These are phyloP conservation scores for Penicillium parvum DNA, from an alignment of 495 filamentous ascomycete species.

Conservation along the genomic window DNA sequence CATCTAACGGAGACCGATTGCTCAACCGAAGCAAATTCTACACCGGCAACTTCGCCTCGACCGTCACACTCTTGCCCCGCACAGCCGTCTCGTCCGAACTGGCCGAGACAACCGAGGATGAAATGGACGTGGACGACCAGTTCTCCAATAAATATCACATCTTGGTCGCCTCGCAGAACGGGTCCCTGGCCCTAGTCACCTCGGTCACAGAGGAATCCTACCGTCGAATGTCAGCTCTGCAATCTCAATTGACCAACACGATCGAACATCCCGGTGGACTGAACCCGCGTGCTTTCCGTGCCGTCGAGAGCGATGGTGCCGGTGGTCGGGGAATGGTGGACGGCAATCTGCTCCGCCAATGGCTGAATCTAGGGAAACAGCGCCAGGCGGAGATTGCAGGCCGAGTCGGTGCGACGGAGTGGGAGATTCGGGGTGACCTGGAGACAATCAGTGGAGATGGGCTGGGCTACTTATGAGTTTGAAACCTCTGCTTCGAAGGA, in stretches of 20 bases:
- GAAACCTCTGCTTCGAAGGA: not conserved
- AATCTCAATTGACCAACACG: constrained; percentile 69
- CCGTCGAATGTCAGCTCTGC: constrained; percentile 75
- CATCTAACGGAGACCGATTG: constrained; percentile 80
- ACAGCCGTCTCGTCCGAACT: constrained; percentile 46
- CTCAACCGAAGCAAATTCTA: constrained; percentile 85
- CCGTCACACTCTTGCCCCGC: constrained; percentile 70
- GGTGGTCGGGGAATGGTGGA: constrained; percentile 59
- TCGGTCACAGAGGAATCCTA: constrained; percentile 76
- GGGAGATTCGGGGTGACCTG: constrained; percentile 55
- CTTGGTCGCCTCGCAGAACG: constrained; percentile 67
- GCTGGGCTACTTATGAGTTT: constrained; percentile 44
- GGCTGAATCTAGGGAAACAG: constrained; percentile 65
- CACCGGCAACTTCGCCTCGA: constrained; percentile 69
- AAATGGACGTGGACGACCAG: constrained; percentile 36
- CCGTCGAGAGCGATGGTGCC: constrained; percentile 45
- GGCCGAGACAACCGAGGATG: constrained; percentile 28
- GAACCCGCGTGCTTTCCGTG: constrained; percentile 75
- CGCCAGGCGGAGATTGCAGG: constrained; percentile 65
- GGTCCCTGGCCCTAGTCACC: constrained; percentile 70
- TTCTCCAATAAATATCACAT: constrained; percentile 49
- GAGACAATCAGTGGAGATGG: constrained; percentile 59
- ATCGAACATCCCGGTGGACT: constrained; percentile 73
- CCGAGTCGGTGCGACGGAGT: constrained; percentile 55
- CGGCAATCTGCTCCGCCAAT: constrained; percentile 56